Evolutionary conservation across 768 basidiomycete genomes (phyloP), one percentile per base, ranked within the genome.

Genomic region (Neoboletus magnificus): DNA sequence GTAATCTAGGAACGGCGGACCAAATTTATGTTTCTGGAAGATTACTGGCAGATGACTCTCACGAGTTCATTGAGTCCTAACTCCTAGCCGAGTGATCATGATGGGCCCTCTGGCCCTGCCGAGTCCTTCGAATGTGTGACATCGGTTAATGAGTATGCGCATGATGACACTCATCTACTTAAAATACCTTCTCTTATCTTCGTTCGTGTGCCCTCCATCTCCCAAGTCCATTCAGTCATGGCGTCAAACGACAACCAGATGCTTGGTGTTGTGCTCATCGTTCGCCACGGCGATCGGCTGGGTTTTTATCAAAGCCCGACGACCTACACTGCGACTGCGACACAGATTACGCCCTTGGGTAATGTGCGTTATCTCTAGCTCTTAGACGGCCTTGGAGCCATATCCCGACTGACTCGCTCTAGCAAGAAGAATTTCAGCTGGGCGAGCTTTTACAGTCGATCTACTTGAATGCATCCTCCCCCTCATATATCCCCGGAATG

Each of bases 331-430:
- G 75, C 84, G 8, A 79, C 79, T 9, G 68, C 70, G 37, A 87
- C 86, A 1, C 66, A 74, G n/a, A 79, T 87, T 48, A 87, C 86
- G 5, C 81, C 86, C n/a, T 73, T 87, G 25, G 86, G 86, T 49
- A 83, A 80, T 63, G 86, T 86, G 66, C 46, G 74, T 67, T n/a
- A 12, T 36, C 40, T 22, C 9, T 36, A 5, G 1, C 8, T 30
- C 16, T 39, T 33, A 10, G 48, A 29, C 15, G 18, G 5, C 25
- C 11, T 8, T 20, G 27, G 16, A 25, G 16, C 5, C 20, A 20
- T 13, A 33, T 42, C 18, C 18, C 9, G 23, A 36, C 54, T 49
- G 50, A 47, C 9, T 15, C 22, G 22, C 50, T 27, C 37, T 59
- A 86, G 85, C 64, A 71, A 70, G 74, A 89, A 77, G 81, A 84